phyloP scores from a whole-genome alignment of 805 yeast species.

The Saccharomycodes ludwigii region DNA sequence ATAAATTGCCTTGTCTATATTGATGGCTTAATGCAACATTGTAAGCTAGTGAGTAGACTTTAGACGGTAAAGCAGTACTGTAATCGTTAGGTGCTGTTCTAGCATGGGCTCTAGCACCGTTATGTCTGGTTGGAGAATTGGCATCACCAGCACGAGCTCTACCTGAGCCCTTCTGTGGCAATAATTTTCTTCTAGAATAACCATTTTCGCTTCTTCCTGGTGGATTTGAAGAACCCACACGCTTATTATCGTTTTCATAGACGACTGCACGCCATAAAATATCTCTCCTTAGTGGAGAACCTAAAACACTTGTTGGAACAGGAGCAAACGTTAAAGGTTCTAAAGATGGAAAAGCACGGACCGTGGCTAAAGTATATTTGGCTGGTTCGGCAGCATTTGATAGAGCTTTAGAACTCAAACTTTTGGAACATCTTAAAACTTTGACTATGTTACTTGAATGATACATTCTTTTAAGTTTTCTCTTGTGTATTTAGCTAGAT shows the following conservation, averaged over 20 bases:
- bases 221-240: constrained; percentile 84
- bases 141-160: constrained; percentile 93
- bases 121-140: constrained; percentile 82
- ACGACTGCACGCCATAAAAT: constrained; percentile 89
- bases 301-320: constrained; percentile 57
- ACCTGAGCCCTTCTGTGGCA: constrained; percentile 91
- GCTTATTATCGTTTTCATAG: constrained; percentile 75
- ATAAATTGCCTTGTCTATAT: constrained; percentile 63
- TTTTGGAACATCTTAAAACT: neutral
- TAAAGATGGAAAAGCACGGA: constrained; percentile 79
- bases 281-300: constrained; percentile 77
- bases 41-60: constrained; percentile 64
- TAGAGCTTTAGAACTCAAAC: too few species aligned
- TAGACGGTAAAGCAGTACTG: constrained; percentile 62
- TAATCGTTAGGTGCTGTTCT: constrained; percentile 85
- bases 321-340: constrained; percentile 76
- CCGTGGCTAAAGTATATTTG: constrained; percentile 58
- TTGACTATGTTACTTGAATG: neutral
- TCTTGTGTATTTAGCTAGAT: too few species aligned
- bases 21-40: constrained; percentile 73
- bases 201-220: constrained; percentile 81
- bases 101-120: constrained; percentile 84
- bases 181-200: constrained; percentile 68
- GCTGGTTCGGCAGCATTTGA: constrained; percentile 38
- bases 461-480: neutral